Evolutionary conservation across 2,329 filamentous ascomycete species (phyloP).

Genomic region (Sarocladium kiliense): DNA sequence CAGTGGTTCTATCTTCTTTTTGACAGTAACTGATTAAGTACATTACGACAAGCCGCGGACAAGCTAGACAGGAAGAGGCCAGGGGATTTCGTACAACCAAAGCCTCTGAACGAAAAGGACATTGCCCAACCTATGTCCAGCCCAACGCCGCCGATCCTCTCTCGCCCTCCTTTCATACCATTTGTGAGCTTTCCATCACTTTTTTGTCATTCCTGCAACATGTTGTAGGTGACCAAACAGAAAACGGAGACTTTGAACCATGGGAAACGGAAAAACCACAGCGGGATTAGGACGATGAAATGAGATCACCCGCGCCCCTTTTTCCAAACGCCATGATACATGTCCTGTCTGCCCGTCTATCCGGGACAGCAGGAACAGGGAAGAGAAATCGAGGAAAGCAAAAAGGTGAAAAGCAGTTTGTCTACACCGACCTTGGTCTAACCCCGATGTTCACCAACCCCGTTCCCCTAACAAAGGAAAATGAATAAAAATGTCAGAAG

Average conservation of each 20-base stretch:
- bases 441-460: background rate
- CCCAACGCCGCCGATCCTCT: too few species aligned
- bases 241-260: too few species aligned
- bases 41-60: background rate
- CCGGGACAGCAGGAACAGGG: background rate
- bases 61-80: background rate
- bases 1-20: background rate
- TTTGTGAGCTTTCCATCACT: too few species aligned
- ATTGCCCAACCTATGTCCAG: too few species aligned
- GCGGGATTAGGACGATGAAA: too few species aligned
- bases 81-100: background rate
- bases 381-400: constrained; percentile 11
- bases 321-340: background rate
- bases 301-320: too few species aligned
- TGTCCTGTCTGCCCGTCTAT: background rate
- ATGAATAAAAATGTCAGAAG: background rate
- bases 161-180: too few species aligned
- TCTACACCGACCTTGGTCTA: constrained; percentile 6
- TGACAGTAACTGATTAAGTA: background rate
- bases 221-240: too few species aligned
- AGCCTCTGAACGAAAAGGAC: background rate
- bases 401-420: constrained; percentile 8
- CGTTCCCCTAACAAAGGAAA: background rate
- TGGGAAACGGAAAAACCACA: too few species aligned
- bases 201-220: too few species aligned